Conservation (phyloP, 805 yeast species). For the Ogataea salicorniae region DNA sequence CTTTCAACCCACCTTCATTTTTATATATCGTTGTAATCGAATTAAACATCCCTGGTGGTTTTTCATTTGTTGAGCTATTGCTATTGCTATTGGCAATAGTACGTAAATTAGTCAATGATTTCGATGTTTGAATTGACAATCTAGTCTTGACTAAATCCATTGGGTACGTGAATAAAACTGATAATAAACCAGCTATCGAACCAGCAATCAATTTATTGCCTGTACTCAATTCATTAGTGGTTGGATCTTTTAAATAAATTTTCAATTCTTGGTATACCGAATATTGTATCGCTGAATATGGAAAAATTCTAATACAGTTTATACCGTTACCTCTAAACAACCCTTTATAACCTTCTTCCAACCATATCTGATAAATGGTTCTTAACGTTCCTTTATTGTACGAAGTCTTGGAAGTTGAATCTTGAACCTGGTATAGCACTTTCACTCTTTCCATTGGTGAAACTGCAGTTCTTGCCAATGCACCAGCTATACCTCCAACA, state of each 20-base stretch:
- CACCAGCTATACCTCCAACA: constrained; percentile 77
- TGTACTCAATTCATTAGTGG: constrained; percentile 39
- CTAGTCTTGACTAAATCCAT: constrained; percentile 88
- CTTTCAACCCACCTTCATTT: constrained; percentile 77
- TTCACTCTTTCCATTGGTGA: constrained; percentile 95
- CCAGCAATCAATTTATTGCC: constrained; percentile 69
- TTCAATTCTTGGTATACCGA: constrained; percentile 70
- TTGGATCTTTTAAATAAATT: constrained; percentile 28
- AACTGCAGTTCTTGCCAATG: constrained; percentile 81
- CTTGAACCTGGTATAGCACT: constrained; percentile 86
- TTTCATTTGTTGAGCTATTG: constrained; percentile 32
- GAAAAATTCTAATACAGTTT: constrained; percentile 85
- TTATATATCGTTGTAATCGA: constrained; percentile 55
- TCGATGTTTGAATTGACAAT: constrained; percentile 82
- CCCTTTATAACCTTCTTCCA: constrained; percentile 90
- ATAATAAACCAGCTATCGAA: constrained; percentile 70
- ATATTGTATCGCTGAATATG: constrained; percentile 93
- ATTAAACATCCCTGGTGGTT: constrained; percentile 68
- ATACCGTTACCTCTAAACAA: constrained; percentile 85
- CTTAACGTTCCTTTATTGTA: constrained; percentile 65
- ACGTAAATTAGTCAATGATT: constrained; percentile 40
- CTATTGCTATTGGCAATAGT: constrained; percentile 9
- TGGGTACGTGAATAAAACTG: constrained; percentile 85
- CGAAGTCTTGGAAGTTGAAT: constrained; percentile 31
- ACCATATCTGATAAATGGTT: constrained; percentile 73